Conservation (phyloP, 345 rosid genomes). For the Noccaea caerulescens region DNA sequence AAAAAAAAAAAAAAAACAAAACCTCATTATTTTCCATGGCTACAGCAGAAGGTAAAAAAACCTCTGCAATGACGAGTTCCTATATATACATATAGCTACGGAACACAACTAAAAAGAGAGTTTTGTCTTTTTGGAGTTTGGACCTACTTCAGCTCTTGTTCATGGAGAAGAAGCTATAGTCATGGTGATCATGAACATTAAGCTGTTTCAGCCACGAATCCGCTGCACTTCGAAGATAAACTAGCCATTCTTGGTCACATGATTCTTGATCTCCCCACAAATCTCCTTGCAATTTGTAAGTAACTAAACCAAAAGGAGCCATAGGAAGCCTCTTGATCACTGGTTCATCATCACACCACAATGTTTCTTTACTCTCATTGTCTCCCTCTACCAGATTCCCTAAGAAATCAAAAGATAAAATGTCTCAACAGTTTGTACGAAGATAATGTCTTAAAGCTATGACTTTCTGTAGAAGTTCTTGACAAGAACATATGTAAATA, state of each 20-base stretch:
- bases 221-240: constrained; percentile 58
- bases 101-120: constrained; percentile 7
- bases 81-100: not conserved
- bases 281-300: constrained; percentile 71
- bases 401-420: constrained; percentile 24
- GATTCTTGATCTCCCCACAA: constrained; percentile 59
- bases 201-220: constrained; percentile 90
- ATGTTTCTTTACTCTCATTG: constrained; percentile 47
- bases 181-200: constrained; percentile 60
- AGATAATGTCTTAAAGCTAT: not conserved
- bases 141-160: constrained; percentile 41
- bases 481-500: constrained; percentile 14
- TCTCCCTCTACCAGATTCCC: constrained; percentile 38
- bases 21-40: constrained; percentile 2
- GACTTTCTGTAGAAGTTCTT: not conserved
- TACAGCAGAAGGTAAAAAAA: not conserved
- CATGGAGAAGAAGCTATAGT: constrained; percentile 55
- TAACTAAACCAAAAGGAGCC: constrained; percentile 69
- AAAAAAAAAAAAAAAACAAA: not conserved
- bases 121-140: not conserved
- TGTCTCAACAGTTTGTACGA: constrained; percentile 14
- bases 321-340: constrained; percentile 44
- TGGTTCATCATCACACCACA: constrained; percentile 37
- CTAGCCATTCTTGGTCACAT: constrained; percentile 49
- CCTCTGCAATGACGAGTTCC: constrained; percentile 4